Evolutionary conservation across 768 basidiomycete genomes (phyloP), one percentile per base, ranked within the genome.

Genomic region (Amanita brunnescens): DNA sequence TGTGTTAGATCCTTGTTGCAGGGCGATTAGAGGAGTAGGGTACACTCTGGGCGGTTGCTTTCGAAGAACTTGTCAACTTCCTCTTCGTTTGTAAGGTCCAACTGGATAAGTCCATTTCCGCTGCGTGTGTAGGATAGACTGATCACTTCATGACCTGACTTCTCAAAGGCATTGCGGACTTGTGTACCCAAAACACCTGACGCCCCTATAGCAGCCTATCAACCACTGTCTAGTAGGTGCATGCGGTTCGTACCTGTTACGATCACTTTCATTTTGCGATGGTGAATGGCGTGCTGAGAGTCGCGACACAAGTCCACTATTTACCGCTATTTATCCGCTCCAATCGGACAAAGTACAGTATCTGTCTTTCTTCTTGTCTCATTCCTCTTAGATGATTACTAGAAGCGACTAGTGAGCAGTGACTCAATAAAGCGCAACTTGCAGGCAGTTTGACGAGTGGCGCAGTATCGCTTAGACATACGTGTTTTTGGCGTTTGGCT

Each of bases 101-200:
- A 71, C 59, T 77, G 73, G 9, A 55, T 60, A 12, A 77, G 70
- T 7, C 78, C 77, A 32, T 70, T 71, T 3, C 70, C 75, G 2
- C 80, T 67, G 55, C 87, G 80, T 10, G 86, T 80, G 65, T 83
- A 74, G 3, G 87, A 84, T n/a, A 94, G 76, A 1, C 84, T 84
- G 47, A 85, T 67, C 39, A 86, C 78, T 57, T 76, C 68, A 51
- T 68, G 61, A 16, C 54, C 53, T 8, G 61, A 61, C 5, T 67
- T 55, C 33, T 73, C 70, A 72, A 93, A 91, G 2, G 85, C 81
- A 21, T 71, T 62, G 62, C 77, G 78, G 7, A 95, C 79, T 0
- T 89, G 89, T 6, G 85, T 72, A 8, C 95, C 95, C 9, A 98
- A 79, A 7, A 97, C 78, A 24, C 95, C 95, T 32, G 91, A 94